Conservation (phyloP, 2,329 filamentous ascomycete species). For the Penicillium rolfsii region DNA sequence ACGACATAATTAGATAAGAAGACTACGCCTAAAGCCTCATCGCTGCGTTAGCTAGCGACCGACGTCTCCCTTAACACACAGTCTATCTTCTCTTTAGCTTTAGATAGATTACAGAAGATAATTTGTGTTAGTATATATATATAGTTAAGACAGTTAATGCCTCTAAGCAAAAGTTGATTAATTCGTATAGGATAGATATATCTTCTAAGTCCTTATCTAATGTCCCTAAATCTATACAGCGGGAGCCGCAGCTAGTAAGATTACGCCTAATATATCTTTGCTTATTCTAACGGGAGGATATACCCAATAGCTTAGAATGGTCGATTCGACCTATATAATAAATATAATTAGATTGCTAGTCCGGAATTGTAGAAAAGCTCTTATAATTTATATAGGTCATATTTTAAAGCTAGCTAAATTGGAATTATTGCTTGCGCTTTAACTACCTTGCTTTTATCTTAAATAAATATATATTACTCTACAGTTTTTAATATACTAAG, state of each 20-base stretch:
- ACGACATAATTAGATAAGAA: not conserved
- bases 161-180: slow-evolving; percentile 1
- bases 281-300: too few species aligned
- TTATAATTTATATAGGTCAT: slow-evolving; percentile 2
- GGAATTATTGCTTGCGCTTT: slow-evolving; percentile 4
- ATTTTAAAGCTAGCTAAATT: slow-evolving; percentile 3
- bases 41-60: too few species aligned
- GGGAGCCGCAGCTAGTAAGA: not conserved
- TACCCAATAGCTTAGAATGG: not conserved
- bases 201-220: not conserved
- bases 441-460: slow-evolving; percentile 3
- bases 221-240: not conserved
- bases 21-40: slow-evolving; percentile 1
- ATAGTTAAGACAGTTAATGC: not conserved
- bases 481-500: slow-evolving; percentile 1
- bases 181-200: not conserved
- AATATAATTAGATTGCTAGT: slow-evolving; percentile 2
- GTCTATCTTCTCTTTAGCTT: too few species aligned
- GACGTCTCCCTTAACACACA: too few species aligned
- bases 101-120: not conserved
- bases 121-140: too few species aligned
- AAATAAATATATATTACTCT: slow-evolving; percentile 1
- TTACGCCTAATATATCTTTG: too few species aligned
- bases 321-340: slow-evolving; percentile 2
- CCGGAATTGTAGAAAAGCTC: slow-evolving; percentile 2